A percentile compares a stretch with the other conserved stretches of the same genome.
Evolutionary conservation across 371 early-diverging fungal species (phyloP).

Genomic region (Umbelopsis sp.): DNA sequence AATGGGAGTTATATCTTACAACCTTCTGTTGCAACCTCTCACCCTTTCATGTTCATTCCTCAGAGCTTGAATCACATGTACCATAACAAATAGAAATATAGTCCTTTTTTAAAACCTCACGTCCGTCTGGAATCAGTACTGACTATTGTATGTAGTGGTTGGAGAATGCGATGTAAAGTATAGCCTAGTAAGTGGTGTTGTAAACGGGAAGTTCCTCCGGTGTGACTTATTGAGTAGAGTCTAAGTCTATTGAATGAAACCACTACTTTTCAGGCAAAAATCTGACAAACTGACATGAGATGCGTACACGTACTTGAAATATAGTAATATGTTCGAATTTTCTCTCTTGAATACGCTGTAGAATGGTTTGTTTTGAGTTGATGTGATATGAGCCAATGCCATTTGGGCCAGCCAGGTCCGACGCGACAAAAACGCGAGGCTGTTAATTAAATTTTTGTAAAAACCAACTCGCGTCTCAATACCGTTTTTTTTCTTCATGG

Average conservation of each 20-base stretch:
- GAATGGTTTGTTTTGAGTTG: neutral
- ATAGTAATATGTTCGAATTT: too few species aligned
- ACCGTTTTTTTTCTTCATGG: slow-evolving; percentile 33
- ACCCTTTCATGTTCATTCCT: neutral
- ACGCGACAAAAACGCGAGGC: slow-evolving; percentile 10
- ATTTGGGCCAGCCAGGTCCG: neutral
- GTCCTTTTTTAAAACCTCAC: neutral
- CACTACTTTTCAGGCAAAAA: too few species aligned
- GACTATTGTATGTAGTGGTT: too few species aligned
- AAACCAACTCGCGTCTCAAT: slow-evolving; percentile 5
- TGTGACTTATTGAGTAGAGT: too few species aligned
- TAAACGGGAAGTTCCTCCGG: too few species aligned
- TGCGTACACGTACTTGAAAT: too few species aligned
- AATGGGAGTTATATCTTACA: neutral
- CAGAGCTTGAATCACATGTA: slow-evolving; percentile 2
- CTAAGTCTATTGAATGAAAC: too few species aligned
- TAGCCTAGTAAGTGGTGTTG: neutral
- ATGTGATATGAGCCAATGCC: neutral
- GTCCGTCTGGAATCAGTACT: too few species aligned
- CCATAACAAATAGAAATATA: slow-evolving; percentile 17
- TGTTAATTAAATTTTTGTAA: slow-evolving; percentile 14
- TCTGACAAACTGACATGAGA: too few species aligned
- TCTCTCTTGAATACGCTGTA: too few species aligned
- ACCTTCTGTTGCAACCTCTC: neutral
- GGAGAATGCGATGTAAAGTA: neutral